phyloP scores from a whole-genome alignment of 805 yeast genomes.

The Kodamaea sagamina region DNA sequence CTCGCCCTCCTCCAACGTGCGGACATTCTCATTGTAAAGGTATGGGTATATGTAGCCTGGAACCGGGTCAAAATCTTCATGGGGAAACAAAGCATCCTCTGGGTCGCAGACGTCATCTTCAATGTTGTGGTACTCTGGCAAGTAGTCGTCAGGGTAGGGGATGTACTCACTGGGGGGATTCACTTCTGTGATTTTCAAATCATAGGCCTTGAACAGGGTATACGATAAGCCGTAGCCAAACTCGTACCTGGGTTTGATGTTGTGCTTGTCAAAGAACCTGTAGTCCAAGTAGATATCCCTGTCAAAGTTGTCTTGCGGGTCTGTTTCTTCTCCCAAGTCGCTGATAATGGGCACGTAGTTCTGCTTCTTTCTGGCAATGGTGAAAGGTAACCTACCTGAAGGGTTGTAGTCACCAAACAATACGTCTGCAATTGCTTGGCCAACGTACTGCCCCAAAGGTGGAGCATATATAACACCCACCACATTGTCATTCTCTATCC shows the following conservation, averaged over 20 bases:
- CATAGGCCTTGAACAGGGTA: conserved; percentile 40
- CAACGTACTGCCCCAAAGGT: conserved; percentile 60
- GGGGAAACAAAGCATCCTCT: conserved; percentile 55
- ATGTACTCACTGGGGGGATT: conserved; percentile 47
- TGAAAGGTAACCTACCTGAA: conserved; percentile 63
- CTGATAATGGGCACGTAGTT: conserved; percentile 49
- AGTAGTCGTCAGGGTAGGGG: conserved; percentile 48
- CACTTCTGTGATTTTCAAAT: conserved; percentile 43
- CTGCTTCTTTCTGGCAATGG: conserved; percentile 54
- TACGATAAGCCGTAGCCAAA: conserved; percentile 66
- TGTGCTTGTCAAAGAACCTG: conserved; percentile 56
- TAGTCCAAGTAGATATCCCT: conserved; percentile 56
- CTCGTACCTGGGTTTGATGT: conserved; percentile 57
- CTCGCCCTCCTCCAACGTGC: conserved; percentile 38
- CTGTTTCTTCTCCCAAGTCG: conserved; percentile 24
- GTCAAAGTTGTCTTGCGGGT: conserved; percentile 48
- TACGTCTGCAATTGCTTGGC: conserved; percentile 58
- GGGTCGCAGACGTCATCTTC: conserved; percentile 55
- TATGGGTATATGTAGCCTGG: conserved; percentile 62
- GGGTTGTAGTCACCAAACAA: conserved; percentile 64
- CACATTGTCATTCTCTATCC: conserved; percentile 59
- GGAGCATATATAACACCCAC: conserved; percentile 58
- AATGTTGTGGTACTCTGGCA: conserved; percentile 41
- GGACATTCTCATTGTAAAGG: conserved; percentile 39
- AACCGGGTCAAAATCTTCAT: conserved; percentile 51